These are phyloP conservation scores for Podospora pseudocomata DNA, from an alignment of 495 filamentous ascomycete genomes.

Conservation along the genomic window DNA sequence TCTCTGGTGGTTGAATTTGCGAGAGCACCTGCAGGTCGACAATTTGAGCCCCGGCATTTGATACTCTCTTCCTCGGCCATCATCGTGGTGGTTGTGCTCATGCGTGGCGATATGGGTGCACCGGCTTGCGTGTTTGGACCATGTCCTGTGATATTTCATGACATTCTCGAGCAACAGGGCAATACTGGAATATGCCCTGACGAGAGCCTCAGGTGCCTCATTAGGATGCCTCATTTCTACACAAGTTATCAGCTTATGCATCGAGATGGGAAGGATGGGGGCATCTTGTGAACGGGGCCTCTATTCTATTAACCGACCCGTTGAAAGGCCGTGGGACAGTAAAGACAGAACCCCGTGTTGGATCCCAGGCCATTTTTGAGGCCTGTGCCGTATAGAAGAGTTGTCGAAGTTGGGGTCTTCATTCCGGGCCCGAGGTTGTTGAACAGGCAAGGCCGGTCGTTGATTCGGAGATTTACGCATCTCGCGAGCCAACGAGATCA, in stretches of 20 bases:
- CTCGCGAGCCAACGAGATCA: neutral
- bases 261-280: neutral
- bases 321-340: conserved; percentile 6
- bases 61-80: neutral
- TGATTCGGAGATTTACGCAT: conserved; percentile 1
- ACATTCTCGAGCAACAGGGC: neutral
- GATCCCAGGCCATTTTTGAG: neutral
- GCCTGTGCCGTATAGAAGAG: neutral
- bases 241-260: conserved; percentile 3
- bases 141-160: neutral
- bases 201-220: neutral
- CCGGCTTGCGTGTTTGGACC: neutral
- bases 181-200: neutral
- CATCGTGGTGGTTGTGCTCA: neutral
- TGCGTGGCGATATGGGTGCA: neutral
- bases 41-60: conserved; percentile 10
- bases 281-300: conserved; percentile 2
- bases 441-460: neutral
- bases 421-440: neutral
- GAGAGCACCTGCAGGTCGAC: conserved; percentile 1
- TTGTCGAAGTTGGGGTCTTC: conserved; percentile 3
- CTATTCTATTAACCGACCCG: conserved; percentile 4
- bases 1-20: neutral
- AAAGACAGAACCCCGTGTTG: neutral
- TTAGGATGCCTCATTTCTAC: conserved; percentile 9